These are phyloP conservation scores for Plenodomus biglobosus DNA, from an alignment of 2,329 filamentous ascomycete species.

Conservation along the genomic window DNA sequence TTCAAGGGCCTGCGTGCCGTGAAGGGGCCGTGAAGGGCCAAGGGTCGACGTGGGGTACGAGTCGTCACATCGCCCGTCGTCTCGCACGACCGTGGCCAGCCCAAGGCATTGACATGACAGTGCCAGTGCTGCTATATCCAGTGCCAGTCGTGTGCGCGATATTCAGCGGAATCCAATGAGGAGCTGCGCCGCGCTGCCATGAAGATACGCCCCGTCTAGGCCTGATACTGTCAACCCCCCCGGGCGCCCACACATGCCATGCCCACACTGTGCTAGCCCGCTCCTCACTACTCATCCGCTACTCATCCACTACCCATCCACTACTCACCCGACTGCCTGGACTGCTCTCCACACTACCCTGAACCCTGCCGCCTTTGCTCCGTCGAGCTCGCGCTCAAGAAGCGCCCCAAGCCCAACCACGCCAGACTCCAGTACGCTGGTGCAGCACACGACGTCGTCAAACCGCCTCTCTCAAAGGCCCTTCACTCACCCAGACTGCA, in stretches of 20 bases:
- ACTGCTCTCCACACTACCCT: too few species aligned
- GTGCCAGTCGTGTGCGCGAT: not conserved
- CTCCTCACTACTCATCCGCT: not conserved
- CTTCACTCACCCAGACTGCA: conserved; percentile 4
- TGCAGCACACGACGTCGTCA: too few species aligned
- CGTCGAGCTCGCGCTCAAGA: conserved; percentile 14
- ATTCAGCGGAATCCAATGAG: conserved; percentile 4
- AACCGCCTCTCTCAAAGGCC: conserved; percentile 2
- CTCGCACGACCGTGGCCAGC: not conserved
- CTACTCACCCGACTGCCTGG: conserved; percentile 11
- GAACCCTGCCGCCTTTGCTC: conserved; percentile 12
- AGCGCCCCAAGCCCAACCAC: conserved; percentile 8
- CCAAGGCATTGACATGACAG: not conserved
- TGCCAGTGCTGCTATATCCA: too few species aligned
- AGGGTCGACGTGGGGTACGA: not conserved
- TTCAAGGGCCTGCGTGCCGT: not conserved
- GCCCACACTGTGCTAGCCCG: conserved; percentile 4
- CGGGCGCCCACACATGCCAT: too few species aligned
- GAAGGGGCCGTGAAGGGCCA: not conserved
- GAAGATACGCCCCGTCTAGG: conserved; percentile 8
- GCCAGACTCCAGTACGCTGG: conserved; percentile 6
- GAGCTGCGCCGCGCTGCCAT: conserved; percentile 5
- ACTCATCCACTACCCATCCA: not conserved
- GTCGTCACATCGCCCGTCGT: not conserved
- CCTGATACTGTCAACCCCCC: conserved; percentile 3